Evolutionary conservation across 1,139 yeast genomes (phyloP).

Genomic region (Geotrichum aggregatum): DNA sequence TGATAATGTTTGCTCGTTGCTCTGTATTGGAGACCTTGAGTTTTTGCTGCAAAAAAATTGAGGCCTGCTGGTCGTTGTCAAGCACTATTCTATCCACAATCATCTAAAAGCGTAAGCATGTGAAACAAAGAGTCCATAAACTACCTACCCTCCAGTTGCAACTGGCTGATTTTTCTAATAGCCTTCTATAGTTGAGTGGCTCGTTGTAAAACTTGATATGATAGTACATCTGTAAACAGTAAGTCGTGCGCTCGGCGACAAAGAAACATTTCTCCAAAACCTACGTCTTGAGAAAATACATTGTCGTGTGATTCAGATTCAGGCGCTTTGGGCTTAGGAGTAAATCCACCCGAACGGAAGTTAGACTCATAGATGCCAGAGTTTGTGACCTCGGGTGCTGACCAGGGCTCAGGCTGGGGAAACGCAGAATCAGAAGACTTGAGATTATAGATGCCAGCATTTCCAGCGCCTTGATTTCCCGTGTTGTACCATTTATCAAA

Average conservation of each 20-base stretch:
- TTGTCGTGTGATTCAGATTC: constrained; percentile 12
- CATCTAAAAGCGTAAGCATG: constrained; percentile 15
- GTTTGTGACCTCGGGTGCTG: constrained; percentile 5
- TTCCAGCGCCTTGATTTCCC: constrained; percentile 3
- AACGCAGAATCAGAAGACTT: background rate
- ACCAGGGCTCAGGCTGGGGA: constrained; percentile 5
- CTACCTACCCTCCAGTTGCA: constrained; percentile 32
- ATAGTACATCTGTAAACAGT: constrained; percentile 13
- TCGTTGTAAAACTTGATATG: constrained; percentile 31
- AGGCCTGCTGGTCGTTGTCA: constrained; percentile 43
- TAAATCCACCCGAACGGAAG: constrained; percentile 15
- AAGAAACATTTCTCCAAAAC: constrained; percentile 1
- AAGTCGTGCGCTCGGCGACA: background rate
- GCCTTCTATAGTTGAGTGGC: constrained; percentile 32
- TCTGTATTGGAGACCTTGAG: constrained; percentile 37
- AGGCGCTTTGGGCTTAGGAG: constrained; percentile 14
- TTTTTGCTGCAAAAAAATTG: constrained; percentile 43
- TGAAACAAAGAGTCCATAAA: background rate
- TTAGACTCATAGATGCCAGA: constrained; percentile 16
- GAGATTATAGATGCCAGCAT: background rate
- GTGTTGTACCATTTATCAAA: constrained; percentile 16
- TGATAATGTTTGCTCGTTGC: constrained; percentile 37
- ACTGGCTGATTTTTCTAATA: constrained; percentile 31
- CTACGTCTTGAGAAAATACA: constrained; percentile 15
- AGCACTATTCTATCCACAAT: constrained; percentile 39